Base-by-base conservation (phyloP, 352 stramenopile species). In the Phytopythium vexans region DNA sequence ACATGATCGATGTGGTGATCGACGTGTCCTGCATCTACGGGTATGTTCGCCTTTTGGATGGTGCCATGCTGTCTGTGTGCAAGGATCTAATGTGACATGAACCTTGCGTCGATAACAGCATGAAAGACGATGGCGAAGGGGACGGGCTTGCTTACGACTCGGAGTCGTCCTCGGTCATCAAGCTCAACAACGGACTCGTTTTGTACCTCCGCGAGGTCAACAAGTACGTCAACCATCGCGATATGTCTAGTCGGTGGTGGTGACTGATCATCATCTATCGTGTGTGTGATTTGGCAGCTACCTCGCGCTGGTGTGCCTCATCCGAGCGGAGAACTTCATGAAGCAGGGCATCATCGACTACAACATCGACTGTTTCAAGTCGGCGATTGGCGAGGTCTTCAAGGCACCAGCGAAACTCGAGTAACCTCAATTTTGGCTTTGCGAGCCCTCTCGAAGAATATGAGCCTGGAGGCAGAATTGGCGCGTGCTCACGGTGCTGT, bases 1-100 rank as follows among this genome's bases (percentile, higher is more conserved):
- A 99, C 68, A 99, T 99, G 96, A 99, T 99, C 62, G 97, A 99
- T 77, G 95, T 99, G 8, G 96, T 99, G 44, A 95, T 99, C 47
- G 97, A 99, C 70, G 95, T 99, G 0, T 99, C 95, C 43, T 98
- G 96, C 63, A 99, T 99, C 62, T 99, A 99, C 67, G 96, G 96
- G 71, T 86, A 65, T 41, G 55, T 57, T 27, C 21, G 21, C 21
- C 21, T 27, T 27, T 27, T n/a, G 31, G 27, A 32, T 36, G 31
- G 47, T 41, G 11, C 49, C 12, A 37, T 41, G 9, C 1, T 34
- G 35, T 27, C 21, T 27, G 21, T 27, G 21, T 2, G 21, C 21
- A 27, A 27, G 21, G 21, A 27, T 27, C 21, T 27, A 27, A 27
- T 27, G 21, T 27, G 21, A 27, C 21, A 27, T 45, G 36, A 53